Percentiles rank a stretch among this genome's conserved stretches.
These are phyloP conservation scores for Fragilaria crotonensis DNA, from an alignment of 108 stramenopile genomes.

Conservation along the genomic window DNA sequence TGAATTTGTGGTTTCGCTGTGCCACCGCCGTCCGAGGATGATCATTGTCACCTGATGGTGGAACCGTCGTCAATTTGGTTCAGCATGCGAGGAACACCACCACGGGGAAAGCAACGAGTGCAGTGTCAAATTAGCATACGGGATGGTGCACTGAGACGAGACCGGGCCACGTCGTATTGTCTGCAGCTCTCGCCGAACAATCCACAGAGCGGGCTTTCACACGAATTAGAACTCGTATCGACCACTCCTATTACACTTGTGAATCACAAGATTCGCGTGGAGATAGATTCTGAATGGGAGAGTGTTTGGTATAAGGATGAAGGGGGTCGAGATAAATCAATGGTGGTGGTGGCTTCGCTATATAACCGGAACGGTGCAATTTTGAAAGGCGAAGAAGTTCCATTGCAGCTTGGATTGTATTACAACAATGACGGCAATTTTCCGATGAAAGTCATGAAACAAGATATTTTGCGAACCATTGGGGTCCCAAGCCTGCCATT, in stretches of 20 bases:
- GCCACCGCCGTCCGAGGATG: not conserved
- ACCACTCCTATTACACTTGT: conserved; percentile 27
- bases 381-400: conserved; percentile 19
- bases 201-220: not conserved
- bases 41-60: not conserved
- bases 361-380: not conserved
- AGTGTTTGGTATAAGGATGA: conserved; percentile 88
- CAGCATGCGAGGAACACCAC: conserved; percentile 5
- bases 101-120: not conserved
- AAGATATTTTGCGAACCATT: conserved; percentile 61
- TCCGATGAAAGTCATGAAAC: conserved; percentile 50
- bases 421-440: conserved; percentile 17
- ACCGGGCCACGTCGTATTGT: not conserved
- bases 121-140: not conserved
- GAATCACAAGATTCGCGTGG: conserved; percentile 31
- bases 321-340: conserved; percentile 85
- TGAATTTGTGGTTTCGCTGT: not conserved
- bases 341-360: conserved; percentile 10
- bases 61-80: conserved; percentile 15
- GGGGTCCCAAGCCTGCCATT: conserved; percentile 19
- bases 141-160: not conserved
- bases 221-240: not conserved
- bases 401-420: conserved; percentile 26
- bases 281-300: conserved; percentile 34
- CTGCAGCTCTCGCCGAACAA: not conserved